Evolutionary conservation across 139 green algal species (phyloP).

Genomic region (Asterochloris sp.): DNA sequence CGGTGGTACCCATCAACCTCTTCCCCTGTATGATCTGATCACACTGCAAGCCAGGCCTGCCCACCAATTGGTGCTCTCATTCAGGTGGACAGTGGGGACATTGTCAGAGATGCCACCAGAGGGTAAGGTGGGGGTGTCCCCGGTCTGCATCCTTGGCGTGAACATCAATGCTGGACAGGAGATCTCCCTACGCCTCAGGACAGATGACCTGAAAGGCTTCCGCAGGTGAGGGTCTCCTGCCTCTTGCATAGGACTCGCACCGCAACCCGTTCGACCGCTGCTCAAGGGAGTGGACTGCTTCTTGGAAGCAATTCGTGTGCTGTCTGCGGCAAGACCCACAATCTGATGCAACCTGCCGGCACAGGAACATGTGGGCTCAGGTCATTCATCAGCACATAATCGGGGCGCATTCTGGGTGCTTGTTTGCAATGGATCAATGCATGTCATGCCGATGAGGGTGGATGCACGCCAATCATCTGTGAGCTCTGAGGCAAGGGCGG

Average conservation of each 20-base stretch:
- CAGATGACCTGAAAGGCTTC: constrained; percentile 72
- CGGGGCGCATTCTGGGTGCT: too few species aligned
- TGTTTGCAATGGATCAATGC: too few species aligned
- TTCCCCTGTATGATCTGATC: too few species aligned
- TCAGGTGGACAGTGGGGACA: constrained; percentile 54
- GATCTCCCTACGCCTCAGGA: constrained; percentile 83
- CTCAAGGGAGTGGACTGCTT: neutral
- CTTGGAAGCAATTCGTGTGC: neutral
- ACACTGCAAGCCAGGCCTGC: too few species aligned
- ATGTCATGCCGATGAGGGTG: too few species aligned
- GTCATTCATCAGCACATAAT: too few species aligned
- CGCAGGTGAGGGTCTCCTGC: constrained; percentile 10
- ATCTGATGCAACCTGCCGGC: too few species aligned
- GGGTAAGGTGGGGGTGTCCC: constrained; percentile 62
- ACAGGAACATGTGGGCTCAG: too few species aligned
- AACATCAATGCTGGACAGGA: constrained; percentile 82
- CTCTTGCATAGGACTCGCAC: neutral
- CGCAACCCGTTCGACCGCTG: neutral
- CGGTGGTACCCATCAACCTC: too few species aligned
- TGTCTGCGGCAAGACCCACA: neutral
- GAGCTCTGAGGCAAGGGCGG: too few species aligned
- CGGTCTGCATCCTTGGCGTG: constrained; percentile 70
- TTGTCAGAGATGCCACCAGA: constrained; percentile 86
- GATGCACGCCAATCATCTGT: too few species aligned
- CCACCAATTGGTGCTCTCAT: neutral